Conservation (phyloP, 2,329 filamentous ascomycete genomes). For the Pseudogymnoascus sp. region DNA sequence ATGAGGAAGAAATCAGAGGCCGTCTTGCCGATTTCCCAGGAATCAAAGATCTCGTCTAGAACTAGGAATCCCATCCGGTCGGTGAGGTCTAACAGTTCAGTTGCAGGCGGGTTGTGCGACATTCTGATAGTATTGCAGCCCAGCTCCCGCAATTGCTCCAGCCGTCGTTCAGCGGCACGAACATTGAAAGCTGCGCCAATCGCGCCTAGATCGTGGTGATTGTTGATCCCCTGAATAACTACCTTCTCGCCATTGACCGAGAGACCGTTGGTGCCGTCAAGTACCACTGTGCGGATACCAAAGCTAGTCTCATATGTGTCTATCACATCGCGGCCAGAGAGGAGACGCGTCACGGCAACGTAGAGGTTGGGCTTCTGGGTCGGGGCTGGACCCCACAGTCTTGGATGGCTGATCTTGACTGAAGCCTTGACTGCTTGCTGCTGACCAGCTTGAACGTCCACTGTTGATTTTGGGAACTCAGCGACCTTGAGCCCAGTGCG, state of each 20-base stretch:
- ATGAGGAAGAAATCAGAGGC: conserved; percentile 42
- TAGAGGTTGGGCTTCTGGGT: conserved; percentile 40
- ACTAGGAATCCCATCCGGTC: conserved; percentile 43
- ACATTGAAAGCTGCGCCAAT: conserved; percentile 42
- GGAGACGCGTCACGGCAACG: conserved; percentile 36
- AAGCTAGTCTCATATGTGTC: conserved; percentile 43
- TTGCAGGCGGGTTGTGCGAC: conserved; percentile 44
- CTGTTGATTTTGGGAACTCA: conserved; percentile 26
- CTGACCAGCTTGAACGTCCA: conserved; percentile 25
- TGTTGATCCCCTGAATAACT: conserved; percentile 38
- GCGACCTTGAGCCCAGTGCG: conserved; percentile 26
- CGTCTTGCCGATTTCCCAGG: conserved; percentile 37
- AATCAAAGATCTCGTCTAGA: conserved; percentile 46
- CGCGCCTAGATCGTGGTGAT: conserved; percentile 44
- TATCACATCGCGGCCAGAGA: conserved; percentile 20
- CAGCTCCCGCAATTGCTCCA: conserved; percentile 40
- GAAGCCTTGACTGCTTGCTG: conserved; percentile 30
- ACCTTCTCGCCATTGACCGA: conserved; percentile 38
- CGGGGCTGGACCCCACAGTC: conserved; percentile 40
- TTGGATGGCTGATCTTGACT: conserved; percentile 22
- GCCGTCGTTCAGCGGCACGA: conserved; percentile 39
- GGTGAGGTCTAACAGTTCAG: conserved; percentile 40
- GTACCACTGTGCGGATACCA: conserved; percentile 38
- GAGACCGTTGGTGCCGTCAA: conserved; percentile 34
- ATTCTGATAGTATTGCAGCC: conserved; percentile 42